Evolutionary conservation across 2,329 filamentous ascomycete genomes (phyloP).

Genomic region (Alternaria arbusti): DNA sequence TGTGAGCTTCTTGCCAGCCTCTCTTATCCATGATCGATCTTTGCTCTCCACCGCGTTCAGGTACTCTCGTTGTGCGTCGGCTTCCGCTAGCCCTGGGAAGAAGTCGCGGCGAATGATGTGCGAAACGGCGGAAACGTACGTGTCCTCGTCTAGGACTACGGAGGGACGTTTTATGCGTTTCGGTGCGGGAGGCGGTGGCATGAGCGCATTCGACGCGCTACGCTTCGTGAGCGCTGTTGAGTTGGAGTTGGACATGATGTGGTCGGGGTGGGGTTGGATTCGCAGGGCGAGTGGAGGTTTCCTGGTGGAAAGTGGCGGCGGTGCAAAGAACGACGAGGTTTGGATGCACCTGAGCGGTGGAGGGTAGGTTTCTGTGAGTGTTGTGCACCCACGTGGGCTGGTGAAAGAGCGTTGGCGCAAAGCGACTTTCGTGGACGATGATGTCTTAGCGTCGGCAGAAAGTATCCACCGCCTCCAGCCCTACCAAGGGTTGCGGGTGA

Average conservation of each 20-base stretch:
- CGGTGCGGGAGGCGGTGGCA: slow-evolving; percentile 83
- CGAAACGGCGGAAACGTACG: slow-evolving; percentile 87
- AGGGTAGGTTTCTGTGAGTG: not conserved
- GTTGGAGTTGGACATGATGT: slow-evolving; percentile 37
- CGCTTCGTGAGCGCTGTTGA: slow-evolving; percentile 72
- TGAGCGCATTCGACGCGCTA: slow-evolving; percentile 70
- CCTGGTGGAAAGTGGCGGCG: not conserved
- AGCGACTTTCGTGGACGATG: slow-evolving; percentile 9
- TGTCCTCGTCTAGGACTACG: slow-evolving; percentile 89
- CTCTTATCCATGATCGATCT: slow-evolving; percentile 84
- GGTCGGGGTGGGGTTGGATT: not conserved
- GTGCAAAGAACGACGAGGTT: not conserved
- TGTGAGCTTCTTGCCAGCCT: slow-evolving; percentile 67
- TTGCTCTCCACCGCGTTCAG: slow-evolving; percentile 88
- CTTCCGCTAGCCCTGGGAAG: slow-evolving; percentile 88
- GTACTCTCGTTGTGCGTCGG: slow-evolving; percentile 88
- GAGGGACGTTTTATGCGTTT: slow-evolving; percentile 93
- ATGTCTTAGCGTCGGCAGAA: slow-evolving; percentile 29
- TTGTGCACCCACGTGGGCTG: not conserved
- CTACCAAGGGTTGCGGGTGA: slow-evolving; percentile 16
- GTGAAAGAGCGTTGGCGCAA: slow-evolving; percentile 17
- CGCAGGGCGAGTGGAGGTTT: not conserved
- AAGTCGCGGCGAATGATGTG: slow-evolving; percentile 97
- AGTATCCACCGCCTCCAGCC: slow-evolving; percentile 42
- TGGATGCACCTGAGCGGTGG: no score